Percentiles rank a stretch among this genome's conserved stretches.
These are phyloP conservation scores for Flaveria ramosissima DNA, from an alignment of 129 eudicot genomes.

Conservation along the genomic window DNA sequence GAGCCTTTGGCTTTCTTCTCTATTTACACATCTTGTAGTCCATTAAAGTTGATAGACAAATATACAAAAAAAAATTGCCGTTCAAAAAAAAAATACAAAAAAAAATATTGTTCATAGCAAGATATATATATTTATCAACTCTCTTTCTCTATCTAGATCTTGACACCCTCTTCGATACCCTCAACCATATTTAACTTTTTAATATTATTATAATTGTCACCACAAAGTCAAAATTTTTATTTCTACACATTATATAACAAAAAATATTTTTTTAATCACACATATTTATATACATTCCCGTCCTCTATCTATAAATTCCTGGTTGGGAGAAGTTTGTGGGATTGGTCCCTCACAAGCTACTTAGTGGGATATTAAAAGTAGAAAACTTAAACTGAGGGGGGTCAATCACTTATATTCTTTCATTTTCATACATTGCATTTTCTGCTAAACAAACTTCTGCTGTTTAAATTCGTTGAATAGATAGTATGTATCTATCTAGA, in stretches of 20 bases:
- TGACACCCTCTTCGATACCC: too few species aligned
- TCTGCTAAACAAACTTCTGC: slow-evolving; percentile 33
- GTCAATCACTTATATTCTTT: slow-evolving; percentile 42
- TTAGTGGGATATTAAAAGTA: slow-evolving; percentile 28
- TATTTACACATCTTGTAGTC: not conserved
- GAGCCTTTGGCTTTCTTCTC: not conserved
- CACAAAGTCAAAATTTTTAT: too few species aligned
- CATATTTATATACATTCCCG: not conserved
- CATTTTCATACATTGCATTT: slow-evolving; percentile 61
- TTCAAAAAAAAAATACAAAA: too few species aligned
- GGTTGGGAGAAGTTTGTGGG: slow-evolving; percentile 38
- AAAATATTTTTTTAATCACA: not conserved
- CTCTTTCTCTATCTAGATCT: too few species aligned
- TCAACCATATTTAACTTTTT: too few species aligned
- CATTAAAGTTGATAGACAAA: not conserved
- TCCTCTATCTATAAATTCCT: slow-evolving; percentile 23
- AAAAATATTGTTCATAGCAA: too few species aligned
- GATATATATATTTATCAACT: too few species aligned
- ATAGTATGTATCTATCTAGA: not conserved
- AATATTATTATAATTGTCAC: too few species aligned
- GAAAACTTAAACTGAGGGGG: slow-evolving; percentile 32
- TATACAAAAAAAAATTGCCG: too few species aligned
- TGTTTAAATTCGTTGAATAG: slow-evolving; percentile 19
- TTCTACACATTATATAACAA: not conserved
- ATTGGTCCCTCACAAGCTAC: slow-evolving; percentile 32